Conservation (phyloP, 2,329 filamentous ascomycete species). For the Colletotrichum sp. region DNA sequence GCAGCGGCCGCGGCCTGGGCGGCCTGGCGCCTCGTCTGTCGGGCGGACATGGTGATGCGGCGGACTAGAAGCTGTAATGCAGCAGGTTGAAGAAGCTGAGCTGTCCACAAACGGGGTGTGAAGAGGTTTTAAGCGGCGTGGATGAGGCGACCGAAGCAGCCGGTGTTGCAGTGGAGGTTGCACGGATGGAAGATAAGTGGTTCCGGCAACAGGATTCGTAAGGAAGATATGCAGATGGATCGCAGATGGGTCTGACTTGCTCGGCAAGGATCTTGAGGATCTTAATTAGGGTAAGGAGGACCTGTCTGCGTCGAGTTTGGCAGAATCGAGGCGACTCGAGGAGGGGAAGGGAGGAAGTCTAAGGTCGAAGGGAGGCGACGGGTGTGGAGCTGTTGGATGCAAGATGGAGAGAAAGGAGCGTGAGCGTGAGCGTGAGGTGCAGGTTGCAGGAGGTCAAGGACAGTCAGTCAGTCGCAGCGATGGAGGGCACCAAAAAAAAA, state of each 20-base stretch:
- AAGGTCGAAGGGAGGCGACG: background rate
- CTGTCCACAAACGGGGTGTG: background rate
- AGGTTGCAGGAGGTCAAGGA: background rate
- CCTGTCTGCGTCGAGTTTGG: background rate
- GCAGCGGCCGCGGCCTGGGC: constrained; percentile 30
- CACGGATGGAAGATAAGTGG: constrained; percentile 19
- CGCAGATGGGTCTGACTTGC: background rate
- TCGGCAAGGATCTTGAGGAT: background rate
- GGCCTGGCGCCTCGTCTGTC: constrained; percentile 43
- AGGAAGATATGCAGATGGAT: background rate
- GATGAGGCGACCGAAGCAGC: constrained; percentile 13
- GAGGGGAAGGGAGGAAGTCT: background rate
- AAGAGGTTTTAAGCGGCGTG: constrained; percentile 14
- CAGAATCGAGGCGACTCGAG: background rate
- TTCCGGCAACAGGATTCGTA: constrained; percentile 2
- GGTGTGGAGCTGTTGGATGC: background rate
- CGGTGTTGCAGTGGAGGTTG: constrained; percentile 20
- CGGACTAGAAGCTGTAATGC: background rate
- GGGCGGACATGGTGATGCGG: constrained; percentile 38
- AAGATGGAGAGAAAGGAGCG: background rate
- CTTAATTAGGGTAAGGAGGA: background rate
- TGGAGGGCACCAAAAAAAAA: background rate
- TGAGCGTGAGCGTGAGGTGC: background rate
- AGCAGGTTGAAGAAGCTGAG: background rate
- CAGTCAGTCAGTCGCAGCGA: background rate